A percentile compares a stretch with the other conserved stretches of the same genome.
Conservation (phyloP, 1,284 basidiomycete species). For the Trichosporon ovoides region DNA sequence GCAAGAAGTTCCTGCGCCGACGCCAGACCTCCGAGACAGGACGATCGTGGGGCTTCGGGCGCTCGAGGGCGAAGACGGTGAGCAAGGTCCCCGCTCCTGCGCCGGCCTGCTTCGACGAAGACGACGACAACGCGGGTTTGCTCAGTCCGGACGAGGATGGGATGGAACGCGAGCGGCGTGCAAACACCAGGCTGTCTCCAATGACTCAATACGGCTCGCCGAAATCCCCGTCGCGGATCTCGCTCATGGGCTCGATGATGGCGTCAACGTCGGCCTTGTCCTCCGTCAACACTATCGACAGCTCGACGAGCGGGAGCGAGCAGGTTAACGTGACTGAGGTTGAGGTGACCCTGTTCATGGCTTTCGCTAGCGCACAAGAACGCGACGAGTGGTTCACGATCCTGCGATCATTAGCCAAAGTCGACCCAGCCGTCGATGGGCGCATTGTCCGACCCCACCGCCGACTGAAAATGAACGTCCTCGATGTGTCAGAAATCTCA, state of each 20-base stretch:
- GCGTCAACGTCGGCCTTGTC: background rate
- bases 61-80: background rate
- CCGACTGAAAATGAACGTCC: constrained; percentile 23
- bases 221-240: background rate
- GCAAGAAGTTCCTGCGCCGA: background rate
- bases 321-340: background rate
- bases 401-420: constrained; percentile 14
- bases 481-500: constrained; percentile 25
- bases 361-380: constrained; percentile 9
- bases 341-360: constrained; percentile 10
- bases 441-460: constrained; percentile 16
- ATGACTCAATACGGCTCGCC: background rate
- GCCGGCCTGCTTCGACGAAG: background rate
- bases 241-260: background rate
- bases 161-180: background rate
- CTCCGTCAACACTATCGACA: background rate
- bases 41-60: background rate
- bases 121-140: background rate
- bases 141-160: background rate
- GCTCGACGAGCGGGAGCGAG: background rate
- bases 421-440: background rate
- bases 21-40: background rate
- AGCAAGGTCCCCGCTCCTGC: background rate
- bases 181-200: background rate
- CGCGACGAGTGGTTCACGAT: constrained; percentile 22